phyloP scores from a whole-genome alignment of 192 early-diverging fungal genomes.

The Coemansia sp. region DNA sequence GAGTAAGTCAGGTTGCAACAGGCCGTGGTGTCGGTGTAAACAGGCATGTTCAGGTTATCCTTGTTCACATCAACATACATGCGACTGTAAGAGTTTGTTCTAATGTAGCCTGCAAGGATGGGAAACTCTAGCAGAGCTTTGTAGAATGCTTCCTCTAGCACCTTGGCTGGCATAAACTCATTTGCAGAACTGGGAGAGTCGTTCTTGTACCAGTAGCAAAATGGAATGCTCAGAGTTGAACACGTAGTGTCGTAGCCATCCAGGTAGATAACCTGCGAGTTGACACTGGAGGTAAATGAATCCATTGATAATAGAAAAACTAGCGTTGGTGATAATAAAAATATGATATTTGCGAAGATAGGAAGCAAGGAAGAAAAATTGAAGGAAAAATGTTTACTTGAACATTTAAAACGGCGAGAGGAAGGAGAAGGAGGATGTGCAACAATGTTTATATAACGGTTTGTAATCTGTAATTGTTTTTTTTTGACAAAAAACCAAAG shows the following conservation, averaged over 20 bases:
- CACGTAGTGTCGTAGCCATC: constrained; percentile 6
- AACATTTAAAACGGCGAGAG: too few species aligned
- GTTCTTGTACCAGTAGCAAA: constrained; percentile 20
- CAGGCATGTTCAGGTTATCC: constrained; percentile 29
- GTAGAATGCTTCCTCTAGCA: constrained; percentile 17
- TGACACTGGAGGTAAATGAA: background rate
- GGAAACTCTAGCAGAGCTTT: constrained; percentile 19
- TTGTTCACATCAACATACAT: constrained; percentile 7
- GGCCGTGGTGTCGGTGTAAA: constrained; percentile 11
- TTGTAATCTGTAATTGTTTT: too few species aligned
- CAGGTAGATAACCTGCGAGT: constrained; percentile 11
- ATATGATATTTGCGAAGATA: too few species aligned
- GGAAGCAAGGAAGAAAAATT: too few species aligned
- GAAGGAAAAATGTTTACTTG: too few species aligned
- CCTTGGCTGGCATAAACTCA: constrained; percentile 19
- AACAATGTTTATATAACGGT: too few species aligned
- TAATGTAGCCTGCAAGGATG: constrained; percentile 17
- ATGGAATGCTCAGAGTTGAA: constrained; percentile 7
- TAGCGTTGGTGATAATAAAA: background rate
- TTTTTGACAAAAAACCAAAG: too few species aligned
- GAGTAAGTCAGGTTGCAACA: constrained; percentile 4
- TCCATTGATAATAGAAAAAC: constrained; percentile 5
- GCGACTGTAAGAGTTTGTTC: background rate
- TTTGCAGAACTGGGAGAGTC: background rate
- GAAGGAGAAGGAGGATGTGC: too few species aligned